These are phyloP conservation scores for Saprolegnia parasitica DNA, from an alignment of 352 stramenopile genomes.

Conservation along the genomic window DNA sequence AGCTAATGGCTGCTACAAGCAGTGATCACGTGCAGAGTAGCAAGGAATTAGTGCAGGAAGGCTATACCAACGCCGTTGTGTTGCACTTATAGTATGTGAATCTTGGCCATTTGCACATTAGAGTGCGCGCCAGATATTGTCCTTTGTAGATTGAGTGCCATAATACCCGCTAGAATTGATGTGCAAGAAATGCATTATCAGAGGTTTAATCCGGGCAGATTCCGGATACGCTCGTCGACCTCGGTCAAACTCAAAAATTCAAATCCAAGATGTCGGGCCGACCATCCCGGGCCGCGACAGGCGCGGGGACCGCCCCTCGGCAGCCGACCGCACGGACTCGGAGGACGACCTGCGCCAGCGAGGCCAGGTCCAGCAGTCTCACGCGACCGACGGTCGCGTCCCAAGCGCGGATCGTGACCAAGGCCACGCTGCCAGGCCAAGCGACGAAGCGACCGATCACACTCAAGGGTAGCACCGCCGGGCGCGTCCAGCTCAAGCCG, in stretches of 20 bases:
- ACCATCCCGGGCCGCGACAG: background rate
- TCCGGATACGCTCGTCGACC: background rate
- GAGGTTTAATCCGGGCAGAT: too few relatives aligned
- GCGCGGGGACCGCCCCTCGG: too few relatives aligned
- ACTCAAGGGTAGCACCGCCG: background rate
- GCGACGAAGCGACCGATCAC: background rate
- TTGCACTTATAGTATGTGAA: too few relatives aligned
- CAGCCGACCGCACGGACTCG: background rate
- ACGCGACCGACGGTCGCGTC: conserved; percentile 4
- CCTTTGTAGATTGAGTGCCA: background rate
- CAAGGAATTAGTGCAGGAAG: too few relatives aligned
- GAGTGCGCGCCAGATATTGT: background rate
- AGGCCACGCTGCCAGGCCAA: background rate
- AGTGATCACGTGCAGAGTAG: too few relatives aligned
- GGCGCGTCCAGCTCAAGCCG: background rate
- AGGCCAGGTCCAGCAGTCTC: background rate
- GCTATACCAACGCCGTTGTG: too few relatives aligned
- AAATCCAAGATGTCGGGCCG: conserved; percentile 1
- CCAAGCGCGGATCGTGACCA: background rate
- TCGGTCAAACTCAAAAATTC: background rate
- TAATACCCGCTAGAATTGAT: too few relatives aligned
- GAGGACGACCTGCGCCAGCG: background rate
- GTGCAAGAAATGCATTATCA: too few relatives aligned
- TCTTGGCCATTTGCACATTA: too few relatives aligned
- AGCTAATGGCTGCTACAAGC: too few relatives aligned